These are phyloP conservation scores for Aureobasidium leucospermi DNA, from an alignment of 2,329 filamentous ascomycete species.

Conservation along the genomic window DNA sequence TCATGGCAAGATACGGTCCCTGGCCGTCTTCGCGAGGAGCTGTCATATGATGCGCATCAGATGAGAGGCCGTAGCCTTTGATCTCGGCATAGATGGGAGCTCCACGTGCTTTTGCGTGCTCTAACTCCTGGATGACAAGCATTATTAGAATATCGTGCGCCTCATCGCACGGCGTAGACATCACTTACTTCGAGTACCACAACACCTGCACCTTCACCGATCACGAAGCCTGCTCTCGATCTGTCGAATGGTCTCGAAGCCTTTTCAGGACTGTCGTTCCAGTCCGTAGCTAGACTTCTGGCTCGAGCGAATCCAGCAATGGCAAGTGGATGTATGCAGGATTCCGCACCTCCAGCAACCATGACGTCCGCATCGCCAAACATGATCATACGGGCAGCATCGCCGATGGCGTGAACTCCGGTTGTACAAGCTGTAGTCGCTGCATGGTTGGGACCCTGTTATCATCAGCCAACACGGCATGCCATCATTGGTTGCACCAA, in stretches of 20 bases:
- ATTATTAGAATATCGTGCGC: not conserved
- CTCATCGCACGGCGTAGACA: not conserved
- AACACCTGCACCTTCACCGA: constrained; percentile 85
- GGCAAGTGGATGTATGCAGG: constrained; percentile 89
- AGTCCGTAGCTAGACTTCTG: constrained; percentile 74
- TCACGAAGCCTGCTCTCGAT: constrained; percentile 76
- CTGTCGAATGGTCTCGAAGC: constrained; percentile 85
- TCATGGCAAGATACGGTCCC: constrained; percentile 81
- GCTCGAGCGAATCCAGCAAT: constrained; percentile 87
- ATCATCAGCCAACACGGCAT: not conserved
- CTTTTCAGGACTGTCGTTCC: constrained; percentile 62
- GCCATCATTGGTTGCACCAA: constrained; percentile 21
- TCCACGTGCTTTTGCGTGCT: constrained; percentile 73
- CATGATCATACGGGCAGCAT: constrained; percentile 88
- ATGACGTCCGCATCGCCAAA: constrained; percentile 89
- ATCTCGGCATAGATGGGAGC: constrained; percentile 85
- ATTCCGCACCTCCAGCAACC: constrained; percentile 91
- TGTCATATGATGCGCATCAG: constrained; percentile 90
- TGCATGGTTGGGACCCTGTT: constrained; percentile 79
- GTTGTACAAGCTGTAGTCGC: constrained; percentile 95
- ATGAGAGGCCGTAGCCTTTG: constrained; percentile 80
- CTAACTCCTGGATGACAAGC: constrained; percentile 53
- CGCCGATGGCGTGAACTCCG: constrained; percentile 87
- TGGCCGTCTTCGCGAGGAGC: constrained; percentile 75
- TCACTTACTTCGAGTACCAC: constrained; percentile 64